Base-by-base conservation (phyloP, 306 rosid genomes). In the barrel medic (Medicago truncatula) region DNA sequence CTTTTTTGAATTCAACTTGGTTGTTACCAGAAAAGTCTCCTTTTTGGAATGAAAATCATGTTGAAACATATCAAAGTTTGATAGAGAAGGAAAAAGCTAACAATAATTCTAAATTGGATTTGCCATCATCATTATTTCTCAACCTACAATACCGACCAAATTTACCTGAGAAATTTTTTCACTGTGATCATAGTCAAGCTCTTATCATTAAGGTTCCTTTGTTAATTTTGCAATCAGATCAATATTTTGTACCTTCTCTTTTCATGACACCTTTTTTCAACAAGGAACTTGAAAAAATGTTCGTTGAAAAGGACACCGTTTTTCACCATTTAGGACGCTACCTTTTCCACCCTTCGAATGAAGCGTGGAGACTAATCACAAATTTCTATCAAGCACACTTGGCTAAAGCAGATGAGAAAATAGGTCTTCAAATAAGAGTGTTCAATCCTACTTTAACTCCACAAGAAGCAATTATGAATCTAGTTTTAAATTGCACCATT, bases 1-100 rank as follows among this genome's bases (percentile, higher is more conserved):
- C 92, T 17, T 90, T 87, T 79, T 83, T 75, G 0, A 84, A 84
- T 43, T 87, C 76, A 64, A 82, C 96, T n/a, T 90, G 96, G 96
- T 71, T 86, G 18, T 83, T 90, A 31, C 90, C 90, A 4, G 12
- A 41, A 5, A 80, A 83, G 5, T 90, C 85, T 43, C 84, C 86
- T 1, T 83, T 86, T 58, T 78, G 84, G 80, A 64, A 47, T 65
- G 70, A 41, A 15, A 41, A 47, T 1, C 61, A 77, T 67, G 59
- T 87, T 0, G 70, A 76, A 41, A 84, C 86, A 78, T 90, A 86
- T 20, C 84, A 87, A 36, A 80, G 68, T n/a, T 62, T 87, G 69
- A 40, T 88, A 66, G 82, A 85, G 77, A 82, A 84, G 28, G 76
- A 76, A 20, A 81, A 11, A 5, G 56, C 13, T 21, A 60, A 18